phyloP scores from a whole-genome alignment of 306 rosid genomes.

The Medicago lupulina region DNA sequence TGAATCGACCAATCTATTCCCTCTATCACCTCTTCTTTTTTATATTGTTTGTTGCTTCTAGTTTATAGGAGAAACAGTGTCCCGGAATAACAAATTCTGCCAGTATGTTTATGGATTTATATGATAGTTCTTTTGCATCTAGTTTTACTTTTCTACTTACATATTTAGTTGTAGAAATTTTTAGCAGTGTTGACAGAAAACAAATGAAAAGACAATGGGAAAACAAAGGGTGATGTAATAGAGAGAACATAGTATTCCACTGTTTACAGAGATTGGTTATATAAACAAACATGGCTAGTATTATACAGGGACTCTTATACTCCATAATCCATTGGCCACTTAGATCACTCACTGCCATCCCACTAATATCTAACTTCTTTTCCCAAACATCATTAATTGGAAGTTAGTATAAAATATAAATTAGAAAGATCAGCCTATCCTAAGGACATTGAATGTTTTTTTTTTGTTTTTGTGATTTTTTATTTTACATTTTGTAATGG shows the following conservation, averaged over 20 bases:
- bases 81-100: slow-evolving; percentile 6
- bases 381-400: slow-evolving; percentile 3
- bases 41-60: slow-evolving; percentile 8
- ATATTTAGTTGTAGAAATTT: slow-evolving; percentile 1
- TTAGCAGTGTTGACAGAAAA: slow-evolving; percentile 13
- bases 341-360: not conserved
- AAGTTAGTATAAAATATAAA: slow-evolving; percentile 15
- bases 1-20: slow-evolving; percentile 23
- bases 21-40: not conserved
- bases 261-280: slow-evolving; percentile 12
- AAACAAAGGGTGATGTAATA: slow-evolving; percentile 1
- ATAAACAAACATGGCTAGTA: slow-evolving; percentile 1
- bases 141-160: slow-evolving; percentile 28
- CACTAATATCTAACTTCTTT: slow-evolving; percentile 3
- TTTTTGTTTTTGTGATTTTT: not conserved
- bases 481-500: slow-evolving; percentile 1
- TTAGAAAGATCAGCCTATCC: slow-evolving; percentile 12
- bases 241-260: slow-evolving; percentile 7
- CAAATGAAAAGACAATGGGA: slow-evolving; percentile 1
- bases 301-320: not conserved
- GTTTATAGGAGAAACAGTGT: slow-evolving; percentile 21
- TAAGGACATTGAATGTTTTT: not conserved
- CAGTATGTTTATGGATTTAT: slow-evolving; percentile 10
- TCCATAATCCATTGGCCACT: not conserved
- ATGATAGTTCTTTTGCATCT: slow-evolving; percentile 1